These are phyloP conservation scores for Rehmannia glutinosa DNA, from an alignment of 257 asterid genomes.

Conservation along the genomic window DNA sequence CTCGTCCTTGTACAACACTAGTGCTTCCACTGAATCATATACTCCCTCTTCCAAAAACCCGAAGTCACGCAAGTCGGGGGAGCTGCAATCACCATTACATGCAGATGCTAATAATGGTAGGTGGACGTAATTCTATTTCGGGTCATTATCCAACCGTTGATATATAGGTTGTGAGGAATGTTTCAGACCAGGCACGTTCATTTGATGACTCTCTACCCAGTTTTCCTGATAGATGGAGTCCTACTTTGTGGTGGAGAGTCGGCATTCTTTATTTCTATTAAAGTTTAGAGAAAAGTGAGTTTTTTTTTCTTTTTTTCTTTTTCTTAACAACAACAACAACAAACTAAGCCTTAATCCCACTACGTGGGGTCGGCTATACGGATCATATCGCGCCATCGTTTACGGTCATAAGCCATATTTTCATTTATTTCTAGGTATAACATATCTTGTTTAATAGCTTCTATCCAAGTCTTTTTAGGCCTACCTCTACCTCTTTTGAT, in stretches of 20 bases:
- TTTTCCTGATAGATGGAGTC: too few relatives aligned
- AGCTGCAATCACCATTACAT: constrained; percentile 46
- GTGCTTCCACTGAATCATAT: constrained; percentile 48
- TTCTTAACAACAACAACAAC: too few relatives aligned
- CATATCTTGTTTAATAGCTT: too few relatives aligned
- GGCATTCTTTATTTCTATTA: constrained; percentile 16
- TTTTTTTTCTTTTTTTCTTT: too few relatives aligned
- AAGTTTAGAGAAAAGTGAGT: not conserved
- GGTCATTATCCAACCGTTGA: constrained; percentile 49
- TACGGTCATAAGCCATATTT: too few relatives aligned
- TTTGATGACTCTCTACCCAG: constrained; percentile 11
- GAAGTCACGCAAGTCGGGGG: constrained; percentile 65
- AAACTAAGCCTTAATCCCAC: too few relatives aligned
- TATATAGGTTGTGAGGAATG: not conserved
- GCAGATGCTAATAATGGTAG: constrained; percentile 50
- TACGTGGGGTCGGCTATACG: too few relatives aligned
- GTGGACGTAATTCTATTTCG: constrained; percentile 34
- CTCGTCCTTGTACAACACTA: constrained; percentile 48
- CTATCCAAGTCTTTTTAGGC: too few relatives aligned
- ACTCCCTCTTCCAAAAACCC: constrained; percentile 42
- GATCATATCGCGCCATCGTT: too few relatives aligned
- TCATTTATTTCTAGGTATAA: too few relatives aligned
- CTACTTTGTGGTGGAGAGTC: constrained; percentile 19
- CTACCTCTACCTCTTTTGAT: too few relatives aligned
- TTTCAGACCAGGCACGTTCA: constrained; percentile 8